Conservation (phyloP, 768 basidiomycete genomes). For the Boletus vermiculosoides region DNA sequence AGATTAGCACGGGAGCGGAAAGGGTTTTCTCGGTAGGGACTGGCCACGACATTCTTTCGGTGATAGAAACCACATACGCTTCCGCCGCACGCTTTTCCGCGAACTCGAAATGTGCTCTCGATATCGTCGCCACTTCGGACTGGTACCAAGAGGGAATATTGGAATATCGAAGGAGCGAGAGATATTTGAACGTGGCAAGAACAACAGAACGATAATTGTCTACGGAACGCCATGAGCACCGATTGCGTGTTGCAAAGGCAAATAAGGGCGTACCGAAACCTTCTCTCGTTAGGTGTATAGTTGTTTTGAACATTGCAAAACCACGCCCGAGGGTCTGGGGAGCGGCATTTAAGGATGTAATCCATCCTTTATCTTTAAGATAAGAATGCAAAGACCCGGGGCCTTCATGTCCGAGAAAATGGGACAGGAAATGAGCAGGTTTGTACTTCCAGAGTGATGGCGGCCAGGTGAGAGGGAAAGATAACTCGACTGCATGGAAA, state of each 20-base stretch:
- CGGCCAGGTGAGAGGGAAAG: slow-evolving; percentile 75
- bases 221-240: slow-evolving; percentile 8
- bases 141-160: slow-evolving; percentile 66
- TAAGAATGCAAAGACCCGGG: slow-evolving; percentile 89
- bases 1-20: slow-evolving; percentile 64
- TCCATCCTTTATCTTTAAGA: slow-evolving; percentile 87
- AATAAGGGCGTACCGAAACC: slow-evolving; percentile 67
- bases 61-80: slow-evolving; percentile 71
- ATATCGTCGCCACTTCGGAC: slow-evolving; percentile 69
- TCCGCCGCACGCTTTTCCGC: slow-evolving; percentile 81
- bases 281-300: slow-evolving; percentile 73
- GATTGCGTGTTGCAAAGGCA: background rate
- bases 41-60: slow-evolving; percentile 77
- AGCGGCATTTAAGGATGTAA: slow-evolving; percentile 69
- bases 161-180: slow-evolving; percentile 64
- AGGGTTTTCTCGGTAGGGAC: slow-evolving; percentile 77
- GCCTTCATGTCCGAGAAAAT: slow-evolving; percentile 91
- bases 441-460: slow-evolving; percentile 73
- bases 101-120: slow-evolving; percentile 79
- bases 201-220: slow-evolving; percentile 75
- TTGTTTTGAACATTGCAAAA: slow-evolving; percentile 88
- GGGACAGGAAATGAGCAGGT: slow-evolving; percentile 71
- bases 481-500: slow-evolving; percentile 79
- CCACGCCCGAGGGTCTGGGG: slow-evolving; percentile 72
- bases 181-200: slow-evolving; percentile 73